Conservation (phyloP, 2,329 filamentous ascomycete genomes). For the Colletotrichum navitas region DNA sequence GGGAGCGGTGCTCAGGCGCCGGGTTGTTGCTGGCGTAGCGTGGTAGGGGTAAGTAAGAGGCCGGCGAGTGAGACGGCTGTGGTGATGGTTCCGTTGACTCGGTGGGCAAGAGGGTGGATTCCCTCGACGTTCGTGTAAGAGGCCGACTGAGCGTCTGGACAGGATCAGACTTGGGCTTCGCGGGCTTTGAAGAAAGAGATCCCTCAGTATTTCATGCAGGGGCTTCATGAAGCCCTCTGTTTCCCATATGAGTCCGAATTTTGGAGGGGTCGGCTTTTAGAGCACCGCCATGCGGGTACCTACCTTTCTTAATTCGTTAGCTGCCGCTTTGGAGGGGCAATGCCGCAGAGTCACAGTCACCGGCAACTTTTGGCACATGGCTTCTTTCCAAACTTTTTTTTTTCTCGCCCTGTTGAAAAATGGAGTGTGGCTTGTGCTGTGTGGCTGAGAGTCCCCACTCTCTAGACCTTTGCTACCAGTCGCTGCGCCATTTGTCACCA, state of each 20-base stretch:
- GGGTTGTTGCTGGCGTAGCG: neutral
- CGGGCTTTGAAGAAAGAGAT: constrained; percentile 16
- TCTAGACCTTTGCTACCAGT: neutral
- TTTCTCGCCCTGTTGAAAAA: neutral
- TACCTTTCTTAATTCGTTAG: constrained; percentile 16
- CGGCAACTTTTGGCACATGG: neutral
- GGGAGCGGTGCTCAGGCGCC: constrained; percentile 23
- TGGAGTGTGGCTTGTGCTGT: constrained; percentile 21
- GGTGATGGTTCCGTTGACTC: constrained; percentile 1
- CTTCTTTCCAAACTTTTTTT: constrained; percentile 10
- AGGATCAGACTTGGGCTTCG: constrained; percentile 23
- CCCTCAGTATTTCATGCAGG: constrained; percentile 30
- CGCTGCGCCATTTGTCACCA: constrained; percentile 41
- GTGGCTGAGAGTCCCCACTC: constrained; percentile 12
- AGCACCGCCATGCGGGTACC: constrained; percentile 37
- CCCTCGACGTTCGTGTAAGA: constrained; percentile 20
- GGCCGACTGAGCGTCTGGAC: constrained; percentile 4
- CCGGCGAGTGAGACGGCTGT: constrained; percentile 14
- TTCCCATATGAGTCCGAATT: constrained; percentile 32
- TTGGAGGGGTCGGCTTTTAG: constrained; percentile 10
- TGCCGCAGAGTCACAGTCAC: neutral
- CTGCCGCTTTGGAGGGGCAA: constrained; percentile 26
- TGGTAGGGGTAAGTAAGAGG: neutral
- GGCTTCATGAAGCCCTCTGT: constrained; percentile 20
- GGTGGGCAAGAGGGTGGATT: constrained; percentile 5